These are phyloP conservation scores for Erodium moschatum DNA, from an alignment of 441 rosid species.

Conservation along the genomic window DNA sequence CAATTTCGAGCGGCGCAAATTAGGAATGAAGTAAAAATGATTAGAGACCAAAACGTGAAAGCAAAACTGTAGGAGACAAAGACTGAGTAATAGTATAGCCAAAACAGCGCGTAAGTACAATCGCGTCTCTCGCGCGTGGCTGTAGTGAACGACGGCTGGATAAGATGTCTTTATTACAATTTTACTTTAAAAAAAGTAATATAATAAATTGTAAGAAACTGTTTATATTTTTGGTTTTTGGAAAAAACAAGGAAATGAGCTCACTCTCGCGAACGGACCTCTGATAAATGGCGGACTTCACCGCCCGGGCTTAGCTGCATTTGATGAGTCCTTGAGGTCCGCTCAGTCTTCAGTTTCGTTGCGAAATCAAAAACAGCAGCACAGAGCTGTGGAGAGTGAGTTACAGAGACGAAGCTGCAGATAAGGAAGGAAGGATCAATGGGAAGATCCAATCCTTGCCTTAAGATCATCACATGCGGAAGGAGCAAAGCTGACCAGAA, in stretches of 20 bases:
- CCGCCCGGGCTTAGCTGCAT: background rate
- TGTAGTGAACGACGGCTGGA: background rate
- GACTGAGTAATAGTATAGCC: too few relatives aligned
- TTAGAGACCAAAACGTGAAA: too few relatives aligned
- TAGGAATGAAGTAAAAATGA: too few relatives aligned
- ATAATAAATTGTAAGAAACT: too few relatives aligned
- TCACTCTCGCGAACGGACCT: background rate
- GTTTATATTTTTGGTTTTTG: background rate
- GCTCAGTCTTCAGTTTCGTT: background rate
- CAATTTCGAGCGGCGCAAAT: too few relatives aligned
- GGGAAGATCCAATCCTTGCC: conserved; percentile 78
- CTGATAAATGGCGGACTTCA: background rate
- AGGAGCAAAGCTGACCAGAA: conserved; percentile 43
- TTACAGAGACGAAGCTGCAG: background rate
- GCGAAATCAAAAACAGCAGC: background rate
- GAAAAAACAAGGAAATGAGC: background rate
- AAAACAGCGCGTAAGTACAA: too few relatives aligned
- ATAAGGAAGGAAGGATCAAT: conserved; percentile 22
- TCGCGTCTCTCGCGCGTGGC: too few relatives aligned
- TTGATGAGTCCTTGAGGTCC: background rate
- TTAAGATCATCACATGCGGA: conserved; percentile 52
- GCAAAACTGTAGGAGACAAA: too few relatives aligned
- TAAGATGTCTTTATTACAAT: too few relatives aligned
- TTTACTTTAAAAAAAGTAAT: too few relatives aligned
- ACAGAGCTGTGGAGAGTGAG: too few relatives aligned